These are phyloP conservation scores for Diaporthe citri DNA, from an alignment of 2,329 filamentous ascomycete genomes.

Conservation along the genomic window DNA sequence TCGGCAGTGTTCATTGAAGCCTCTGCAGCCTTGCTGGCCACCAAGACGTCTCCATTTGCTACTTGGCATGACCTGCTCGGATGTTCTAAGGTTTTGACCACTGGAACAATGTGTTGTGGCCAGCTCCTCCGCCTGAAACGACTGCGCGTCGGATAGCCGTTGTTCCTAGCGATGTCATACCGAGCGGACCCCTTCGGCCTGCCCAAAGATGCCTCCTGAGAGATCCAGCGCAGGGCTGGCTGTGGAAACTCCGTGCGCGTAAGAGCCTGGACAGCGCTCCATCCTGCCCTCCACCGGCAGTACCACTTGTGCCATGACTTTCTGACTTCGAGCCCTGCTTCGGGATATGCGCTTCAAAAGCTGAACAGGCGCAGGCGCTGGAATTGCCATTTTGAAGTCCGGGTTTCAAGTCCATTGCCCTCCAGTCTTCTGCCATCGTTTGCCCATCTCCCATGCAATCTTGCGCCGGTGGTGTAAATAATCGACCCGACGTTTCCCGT, in stretches of 20 bases:
- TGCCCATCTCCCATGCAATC: not conserved
- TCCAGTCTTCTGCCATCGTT: not conserved
- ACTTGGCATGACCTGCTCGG: no score
- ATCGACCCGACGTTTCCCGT: not conserved
- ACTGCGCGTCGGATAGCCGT: not conserved
- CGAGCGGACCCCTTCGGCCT: not conserved
- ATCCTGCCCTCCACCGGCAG: not conserved
- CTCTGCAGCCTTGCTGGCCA: not conserved
- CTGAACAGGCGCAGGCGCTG: not conserved
- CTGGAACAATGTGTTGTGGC: not conserved
- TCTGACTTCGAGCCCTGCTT: not conserved
- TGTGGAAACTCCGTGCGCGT: no score
- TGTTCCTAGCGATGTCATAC: not conserved
- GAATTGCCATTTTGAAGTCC: not conserved
- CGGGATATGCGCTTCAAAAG: no score
- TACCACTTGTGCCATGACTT: not conserved
- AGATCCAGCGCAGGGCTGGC: not conserved
- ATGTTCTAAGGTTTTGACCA: no score
- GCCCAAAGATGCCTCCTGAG: not conserved
- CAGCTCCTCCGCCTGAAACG: not conserved
- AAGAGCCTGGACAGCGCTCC: not conserved
- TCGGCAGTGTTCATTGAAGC: not conserved
- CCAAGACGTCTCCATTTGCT: not conserved
- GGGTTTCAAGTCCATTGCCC: no score
- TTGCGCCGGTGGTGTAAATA: not conserved